Evolutionary conservation across 2,329 filamentous ascomycete species (phyloP).

Genomic region (Botrytis paeoniae): DNA sequence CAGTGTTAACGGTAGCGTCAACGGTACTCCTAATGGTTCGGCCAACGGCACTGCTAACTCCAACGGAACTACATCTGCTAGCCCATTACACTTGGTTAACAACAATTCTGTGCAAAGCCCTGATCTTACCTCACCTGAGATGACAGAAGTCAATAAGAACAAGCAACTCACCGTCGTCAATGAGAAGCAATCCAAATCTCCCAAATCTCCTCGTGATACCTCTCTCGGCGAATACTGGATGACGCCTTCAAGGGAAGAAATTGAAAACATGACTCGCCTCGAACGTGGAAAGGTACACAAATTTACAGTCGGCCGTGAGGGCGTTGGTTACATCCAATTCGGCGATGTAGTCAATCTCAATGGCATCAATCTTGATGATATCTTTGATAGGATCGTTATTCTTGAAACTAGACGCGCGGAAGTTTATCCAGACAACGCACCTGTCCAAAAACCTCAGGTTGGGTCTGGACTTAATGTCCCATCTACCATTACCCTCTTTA

Average conservation of each 20-base stretch:
- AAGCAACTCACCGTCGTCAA: conserved; percentile 77
- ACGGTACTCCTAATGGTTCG: conserved; percentile 44
- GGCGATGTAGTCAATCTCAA: conserved; percentile 79
- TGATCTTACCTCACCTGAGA: conserved; percentile 56
- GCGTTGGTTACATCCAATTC: conserved; percentile 80
- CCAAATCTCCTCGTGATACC: conserved; percentile 16
- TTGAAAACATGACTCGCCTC: conserved; percentile 75
- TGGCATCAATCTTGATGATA: conserved; percentile 72
- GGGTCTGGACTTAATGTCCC: conserved; percentile 92
- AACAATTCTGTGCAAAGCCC: conserved; percentile 53
- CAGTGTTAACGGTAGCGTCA: conserved; percentile 30
- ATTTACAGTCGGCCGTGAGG: conserved; percentile 79
- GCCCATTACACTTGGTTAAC: conserved; percentile 34
- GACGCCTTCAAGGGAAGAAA: conserved; percentile 69
- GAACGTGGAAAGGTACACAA: conserved; percentile 71
- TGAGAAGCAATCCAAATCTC: conserved; percentile 55
- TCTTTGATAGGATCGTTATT: conserved; percentile 73
- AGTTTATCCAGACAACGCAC: conserved; percentile 64
- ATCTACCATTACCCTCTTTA: conserved; percentile 80
- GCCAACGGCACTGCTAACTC: conserved; percentile 44
- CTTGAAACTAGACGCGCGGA: conserved; percentile 78
- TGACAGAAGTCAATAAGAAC: conserved; percentile 62
- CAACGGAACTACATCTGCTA: conserved; percentile 38
- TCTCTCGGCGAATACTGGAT: conserved; percentile 79
- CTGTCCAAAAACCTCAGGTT: conserved; percentile 73